Base-by-base conservation (phyloP, 441 rosid species). In the Breynia disticha region DNA sequence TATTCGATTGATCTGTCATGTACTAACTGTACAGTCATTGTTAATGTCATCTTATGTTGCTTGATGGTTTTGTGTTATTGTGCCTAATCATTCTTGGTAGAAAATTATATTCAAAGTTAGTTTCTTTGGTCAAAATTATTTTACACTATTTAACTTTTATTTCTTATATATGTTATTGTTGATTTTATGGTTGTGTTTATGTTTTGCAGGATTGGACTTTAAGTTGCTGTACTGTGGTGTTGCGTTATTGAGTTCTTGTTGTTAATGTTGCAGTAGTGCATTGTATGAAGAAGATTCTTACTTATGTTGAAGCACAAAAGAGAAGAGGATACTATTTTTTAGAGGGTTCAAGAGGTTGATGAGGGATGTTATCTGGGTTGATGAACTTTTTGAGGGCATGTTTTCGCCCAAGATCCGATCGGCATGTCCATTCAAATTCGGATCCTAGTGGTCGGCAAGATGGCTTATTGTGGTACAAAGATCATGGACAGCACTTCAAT, bases 281-380 rank as follows among this genome's bases (percentile, higher is more conserved):
- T 11, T 6, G 7, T 11, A 37, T 5, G 41, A 5, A 37, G 41
- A n/a, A n/a, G n/a, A 37, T 52, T 4, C 53, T 35, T 39, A 3
- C 39, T 52, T 4, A 52, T 57, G 42, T 60, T 56, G 57, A 3
- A 41, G 13, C 15, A 15, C 52, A 55, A 55, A 61, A 44, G 51
- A 60, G 58, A 56, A 52, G 58, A 56, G 57, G 58, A 56, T 56
- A 60, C 45, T 21, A 22, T 21, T 46, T 47, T 61, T 66, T 18
- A 60, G 79, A 67, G 81, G 80, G 75, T 58, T 77, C n/a, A n/a
- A n/a, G 41, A 5, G 41, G 67, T 70, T 65, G 85, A 90, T 90
- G 96, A 90, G 95, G 97, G 83, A 90, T 90, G 97, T 76, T 90
- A 71, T 79, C 90, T 57, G 91, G 71, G 66, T 82, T 85, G 53